Conservation (phyloP, 345 rosid genomes). For the Mercurialis annua region DNA sequence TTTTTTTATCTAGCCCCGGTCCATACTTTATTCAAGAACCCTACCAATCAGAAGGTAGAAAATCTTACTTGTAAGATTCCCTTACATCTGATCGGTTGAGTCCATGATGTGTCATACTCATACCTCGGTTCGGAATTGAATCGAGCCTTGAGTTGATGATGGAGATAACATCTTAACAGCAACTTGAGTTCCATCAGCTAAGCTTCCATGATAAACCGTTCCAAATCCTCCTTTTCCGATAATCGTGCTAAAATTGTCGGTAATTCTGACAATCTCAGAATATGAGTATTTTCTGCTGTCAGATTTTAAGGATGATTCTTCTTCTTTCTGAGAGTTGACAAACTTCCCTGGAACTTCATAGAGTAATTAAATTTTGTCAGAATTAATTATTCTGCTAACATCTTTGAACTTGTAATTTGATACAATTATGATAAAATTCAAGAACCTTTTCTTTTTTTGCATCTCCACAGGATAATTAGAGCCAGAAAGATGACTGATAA, state of each 20-base stretch:
- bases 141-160: constrained; percentile 25
- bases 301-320: constrained; percentile 11
- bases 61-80: neutral
- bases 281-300: constrained; percentile 16
- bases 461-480: constrained; percentile 16
- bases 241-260: constrained; percentile 30
- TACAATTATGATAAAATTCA: neutral
- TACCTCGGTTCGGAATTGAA: constrained; percentile 32
- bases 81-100: neutral
- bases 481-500: constrained; percentile 27
- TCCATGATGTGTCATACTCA: neutral
- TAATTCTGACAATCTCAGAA: constrained; percentile 28
- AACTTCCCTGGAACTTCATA: neutral
- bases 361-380: neutral
- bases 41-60: too few relatives aligned
- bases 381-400: too few relatives aligned
- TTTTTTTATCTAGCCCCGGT: too few relatives aligned
- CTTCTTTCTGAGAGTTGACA: constrained; percentile 1
- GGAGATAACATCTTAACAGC: constrained; percentile 40
- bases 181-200: constrained; percentile 25
- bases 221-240: constrained; percentile 41
- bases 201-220: constrained; percentile 32
- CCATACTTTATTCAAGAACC: too few relatives aligned
- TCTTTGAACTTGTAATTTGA: too few relatives aligned
- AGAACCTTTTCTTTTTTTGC: constrained; percentile 25